Base-by-base conservation (phyloP, 768 basidiomycete species). In the Termitomyces sp. region DNA sequence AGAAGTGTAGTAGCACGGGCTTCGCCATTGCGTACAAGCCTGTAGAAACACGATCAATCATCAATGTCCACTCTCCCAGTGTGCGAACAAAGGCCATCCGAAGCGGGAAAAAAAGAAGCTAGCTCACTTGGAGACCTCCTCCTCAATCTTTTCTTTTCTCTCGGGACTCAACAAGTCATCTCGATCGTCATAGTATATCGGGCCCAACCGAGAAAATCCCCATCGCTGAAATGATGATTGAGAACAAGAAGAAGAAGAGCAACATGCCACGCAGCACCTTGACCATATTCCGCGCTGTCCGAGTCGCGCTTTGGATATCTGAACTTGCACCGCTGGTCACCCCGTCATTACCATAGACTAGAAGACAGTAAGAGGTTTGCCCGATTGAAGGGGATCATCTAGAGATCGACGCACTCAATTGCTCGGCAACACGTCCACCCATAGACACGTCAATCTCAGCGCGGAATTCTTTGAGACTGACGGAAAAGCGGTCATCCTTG, bases 341-440 rank as follows among this genome's bases (percentile, higher is more conserved):
- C 65, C 90, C 88, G 54, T 95, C 91, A 59, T 82, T 71, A 4
- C 95, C 95, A 69, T 93, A 96, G 60, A 96, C 92, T 93, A 63
- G 56, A 54, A 47, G 60, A 63, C 68, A 52, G 50, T 32, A 32
- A 32, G 32, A 4, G 6, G 66, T 38, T 62, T 35, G 20, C 38
- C 49, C 40, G 33, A 1, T 12, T 38, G 33, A 26, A 13, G 16
- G 3, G 23, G 14, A 18, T 50, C 6, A 41, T 48, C 57, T 59
- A 32, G 20, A 13, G 36, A 9, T 56, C 50, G 51, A 57, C 87
- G 65, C 68, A 89, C 91, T 83, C 64, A 97, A 72, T 75, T 92
- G 93, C 73, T 99, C 97, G 26, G 97, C 97, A 6, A 95, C 91
- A 51, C 97, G 88, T 23, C 97, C 96, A 12, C 95, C 96, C 82